Evolutionary conservation across 2,329 filamentous ascomycete species (phyloP).

Genomic region (Penicillium sp.): DNA sequence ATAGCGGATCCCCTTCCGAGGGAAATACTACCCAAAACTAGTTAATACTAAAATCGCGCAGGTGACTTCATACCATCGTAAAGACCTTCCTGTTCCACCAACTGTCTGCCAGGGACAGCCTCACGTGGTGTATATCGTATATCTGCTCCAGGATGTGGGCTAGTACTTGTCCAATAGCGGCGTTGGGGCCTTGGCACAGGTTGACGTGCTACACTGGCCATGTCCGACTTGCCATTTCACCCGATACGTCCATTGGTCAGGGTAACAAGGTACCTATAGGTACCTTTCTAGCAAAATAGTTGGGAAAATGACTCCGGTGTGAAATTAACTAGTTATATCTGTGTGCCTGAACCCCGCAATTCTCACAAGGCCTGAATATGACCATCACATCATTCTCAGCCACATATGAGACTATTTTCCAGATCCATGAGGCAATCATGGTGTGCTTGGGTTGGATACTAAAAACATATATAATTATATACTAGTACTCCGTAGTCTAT

Average conservation of each 20-base stretch:
- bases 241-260: background rate
- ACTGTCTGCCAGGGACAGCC: constrained; percentile 8
- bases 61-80: constrained; percentile 3
- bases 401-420: background rate
- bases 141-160: background rate
- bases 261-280: background rate
- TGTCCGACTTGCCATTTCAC: constrained; percentile 1
- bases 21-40: background rate
- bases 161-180: background rate
- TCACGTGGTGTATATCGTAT: constrained; percentile 9
- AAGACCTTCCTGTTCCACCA: background rate
- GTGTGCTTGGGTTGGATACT: background rate
- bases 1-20: background rate
- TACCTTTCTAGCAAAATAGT: background rate
- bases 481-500: background rate
- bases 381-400: constrained; percentile 9
- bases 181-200: background rate
- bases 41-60: constrained; percentile 6
- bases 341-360: constrained; percentile 8
- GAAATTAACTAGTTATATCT: background rate
- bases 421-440: background rate
- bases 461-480: background rate
- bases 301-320: background rate
- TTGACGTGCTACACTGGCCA: constrained; percentile 5
- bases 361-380: background rate